A percentile compares a stretch with the other conserved stretches of the same genome.
phyloP scores from a whole-genome alignment of 306 rosid species.

The Lathyrus aphaca region DNA sequence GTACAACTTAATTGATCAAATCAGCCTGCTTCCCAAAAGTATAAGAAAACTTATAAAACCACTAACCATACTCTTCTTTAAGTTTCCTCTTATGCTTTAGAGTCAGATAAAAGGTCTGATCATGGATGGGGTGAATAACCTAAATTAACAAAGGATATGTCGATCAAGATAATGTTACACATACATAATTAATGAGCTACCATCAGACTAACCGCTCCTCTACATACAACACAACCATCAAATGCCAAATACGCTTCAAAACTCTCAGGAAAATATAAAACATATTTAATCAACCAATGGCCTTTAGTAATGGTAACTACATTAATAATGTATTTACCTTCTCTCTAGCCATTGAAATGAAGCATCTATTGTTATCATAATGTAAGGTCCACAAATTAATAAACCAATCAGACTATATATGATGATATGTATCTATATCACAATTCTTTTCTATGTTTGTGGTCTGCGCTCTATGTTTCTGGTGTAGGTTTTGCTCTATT shows the following conservation, averaged over 20 bases:
- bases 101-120: constrained; percentile 70
- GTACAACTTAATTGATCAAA: constrained; percentile 1
- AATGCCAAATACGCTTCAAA: background rate
- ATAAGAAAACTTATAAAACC: background rate
- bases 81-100: constrained; percentile 69
- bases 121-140: constrained; percentile 78
- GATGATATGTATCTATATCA: too few species aligned
- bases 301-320: background rate
- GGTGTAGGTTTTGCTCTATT: background rate
- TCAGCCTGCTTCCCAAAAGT: background rate
- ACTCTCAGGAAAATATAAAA: background rate
- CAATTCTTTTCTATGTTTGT: too few species aligned
- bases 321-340: background rate
- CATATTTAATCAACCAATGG: background rate
- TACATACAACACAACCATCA: background rate
- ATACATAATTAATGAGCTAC: background rate
- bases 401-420: constrained; percentile 1
- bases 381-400: constrained; percentile 1
- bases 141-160: constrained; percentile 31
- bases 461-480: background rate
- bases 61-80: constrained; percentile 78
- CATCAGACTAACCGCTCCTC: background rate
- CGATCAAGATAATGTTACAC: background rate
- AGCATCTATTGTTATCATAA: background rate
- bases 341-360: background rate